A percentile compares a stretch with the other conserved stretches of the same genome.
phyloP scores from a whole-genome alignment of 345 rosid species.

The Arabidopsis arenosa region DNA sequence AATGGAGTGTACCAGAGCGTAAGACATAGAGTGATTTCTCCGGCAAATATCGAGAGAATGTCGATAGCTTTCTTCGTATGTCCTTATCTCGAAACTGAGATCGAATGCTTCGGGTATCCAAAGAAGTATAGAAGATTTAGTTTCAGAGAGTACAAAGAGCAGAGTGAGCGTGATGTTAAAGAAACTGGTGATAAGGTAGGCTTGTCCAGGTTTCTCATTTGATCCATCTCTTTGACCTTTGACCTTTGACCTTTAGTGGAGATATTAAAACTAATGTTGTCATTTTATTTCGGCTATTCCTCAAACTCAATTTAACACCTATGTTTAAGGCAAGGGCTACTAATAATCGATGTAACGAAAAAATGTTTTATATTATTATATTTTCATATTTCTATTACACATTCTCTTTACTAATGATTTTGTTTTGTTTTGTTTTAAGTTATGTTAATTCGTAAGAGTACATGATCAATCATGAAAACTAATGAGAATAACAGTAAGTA shows the following conservation, averaged over 20 bases:
- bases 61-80: constrained; percentile 72
- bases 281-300: constrained; percentile 15
- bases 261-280: constrained; percentile 25
- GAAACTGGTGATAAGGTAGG: constrained; percentile 79
- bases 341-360: background rate
- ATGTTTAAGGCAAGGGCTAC: constrained; percentile 8
- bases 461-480: background rate
- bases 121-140: constrained; percentile 61
- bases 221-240: constrained; percentile 4
- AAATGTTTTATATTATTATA: background rate
- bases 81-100: constrained; percentile 57
- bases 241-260: background rate
- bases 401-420: background rate
- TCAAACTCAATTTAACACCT: constrained; percentile 16
- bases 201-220: constrained; percentile 63
- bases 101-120: constrained; percentile 52
- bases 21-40: constrained; percentile 66
- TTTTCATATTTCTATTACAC: background rate
- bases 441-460: background rate
- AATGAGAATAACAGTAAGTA: background rate
- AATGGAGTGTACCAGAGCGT: constrained; percentile 72
- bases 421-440: background rate
- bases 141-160: constrained; percentile 60
- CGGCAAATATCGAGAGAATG: constrained; percentile 55
- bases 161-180: constrained; percentile 58